Evolutionary conservation across 768 basidiomycete genomes (phyloP), one percentile per base, ranked within the genome.

Genomic region (Infundibulicybe gibba): DNA sequence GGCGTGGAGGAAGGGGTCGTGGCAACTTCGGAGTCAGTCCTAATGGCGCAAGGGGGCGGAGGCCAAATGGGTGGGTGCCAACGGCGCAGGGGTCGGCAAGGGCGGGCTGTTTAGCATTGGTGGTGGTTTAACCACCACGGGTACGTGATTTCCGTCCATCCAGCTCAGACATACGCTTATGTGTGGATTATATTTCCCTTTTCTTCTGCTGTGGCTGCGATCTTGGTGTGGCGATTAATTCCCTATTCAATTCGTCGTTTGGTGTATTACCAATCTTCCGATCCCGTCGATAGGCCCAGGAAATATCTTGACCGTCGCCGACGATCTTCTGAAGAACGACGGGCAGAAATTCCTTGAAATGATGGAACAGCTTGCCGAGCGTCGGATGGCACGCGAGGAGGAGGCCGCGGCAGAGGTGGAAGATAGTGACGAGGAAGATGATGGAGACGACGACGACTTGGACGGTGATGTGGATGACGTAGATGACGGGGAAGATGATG

Each of bases 331-430:
- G 57, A 97, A 97, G 76, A 98, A 98, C 59, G 94, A 99, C 59
- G 95, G 95, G 2, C 91, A 94, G 60, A 97, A 97, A 72, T 99
- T 99, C 72, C 71, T 99, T 57, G 97, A 99, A 74, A 99, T 99
- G 97, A 99, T 99, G 97, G 97, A 98, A 65, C 93, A 95, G 67
- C 79, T 99, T 15, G 94, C 95, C 0, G 93, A 97, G 60, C 80
- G 92, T 42, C 80, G 95, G 39, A 91, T 95, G 80, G 86, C 90
- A 56, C 80, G 94, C 3, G 94, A 97, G 61, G 88, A 94, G 44
- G 73, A 74, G 48, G 70, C 74, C 16, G 70, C 72, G 14, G 66
- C 59, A 0, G 68, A 69, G 51, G 69, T 74, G 8, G 71, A 74
- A 51, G 74, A 74, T 32, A 75, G 75, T 45, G 74, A 71, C 44